A percentile compares a stretch with the other conserved stretches of the same genome.
Conservation (phyloP, 495 filamentous ascomycete species). For the Halenospora varia region DNA sequence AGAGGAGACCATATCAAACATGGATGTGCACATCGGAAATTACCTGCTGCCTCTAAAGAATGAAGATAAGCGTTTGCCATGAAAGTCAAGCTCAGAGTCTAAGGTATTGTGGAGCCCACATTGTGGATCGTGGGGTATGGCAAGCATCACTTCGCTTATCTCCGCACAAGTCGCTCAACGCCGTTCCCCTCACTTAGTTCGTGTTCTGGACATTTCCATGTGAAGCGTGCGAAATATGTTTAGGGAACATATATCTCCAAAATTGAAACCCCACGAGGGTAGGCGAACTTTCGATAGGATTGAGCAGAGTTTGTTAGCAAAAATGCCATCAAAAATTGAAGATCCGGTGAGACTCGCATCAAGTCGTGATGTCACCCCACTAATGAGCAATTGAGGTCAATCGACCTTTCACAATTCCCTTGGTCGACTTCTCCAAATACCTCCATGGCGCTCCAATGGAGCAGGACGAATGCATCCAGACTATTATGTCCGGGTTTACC, state of each 20-base stretch:
- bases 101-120: too few species aligned
- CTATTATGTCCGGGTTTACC: slow-evolving; percentile 72
- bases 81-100: too few species aligned
- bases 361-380: neutral
- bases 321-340: neutral
- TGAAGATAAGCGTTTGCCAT: too few species aligned
- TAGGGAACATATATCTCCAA: neutral
- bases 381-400: neutral
- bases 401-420: neutral
- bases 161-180: too few species aligned
- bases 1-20: too few species aligned
- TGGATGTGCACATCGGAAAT: too few species aligned
- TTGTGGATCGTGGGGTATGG: too few species aligned
- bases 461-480: slow-evolving; percentile 60
- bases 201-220: too few species aligned
- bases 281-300: neutral
- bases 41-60: too few species aligned
- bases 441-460: slow-evolving; percentile 54
- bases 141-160: too few species aligned
- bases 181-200: too few species aligned
- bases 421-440: slow-evolving; percentile 70
- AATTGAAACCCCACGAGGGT: neutral
- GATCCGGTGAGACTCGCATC: neutral
- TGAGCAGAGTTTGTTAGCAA: neutral
- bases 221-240: too few species aligned